Evolutionary conservation across 305 asterid genomes (phyloP), one percentile per base, ranked within the genome.

Genomic region (Stenogyne calaminthoides): DNA sequence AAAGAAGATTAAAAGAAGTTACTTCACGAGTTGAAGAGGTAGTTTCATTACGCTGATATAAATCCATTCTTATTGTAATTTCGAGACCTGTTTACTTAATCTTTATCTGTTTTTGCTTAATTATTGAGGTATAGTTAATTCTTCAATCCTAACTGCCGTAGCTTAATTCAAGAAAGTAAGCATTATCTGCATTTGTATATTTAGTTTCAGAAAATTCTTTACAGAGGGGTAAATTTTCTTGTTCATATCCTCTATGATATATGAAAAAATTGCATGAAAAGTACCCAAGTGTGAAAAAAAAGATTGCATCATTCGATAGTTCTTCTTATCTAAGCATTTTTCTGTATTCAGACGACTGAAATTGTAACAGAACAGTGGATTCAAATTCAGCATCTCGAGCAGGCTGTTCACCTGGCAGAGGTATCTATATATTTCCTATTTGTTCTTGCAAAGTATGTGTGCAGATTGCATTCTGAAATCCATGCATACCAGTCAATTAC

Each of bases 311-410:
- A 34, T 39, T 40, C 25, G 34, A 32, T 18, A 32, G 7, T 32
- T 77, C 72, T 61, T 10, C 69, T 71, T 37, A 42, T 44, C 10
- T 71, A 32, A 22, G 25, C n/a, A 15, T 46, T 67, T 55, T 52
- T 67, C 54, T 68, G 70, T 52, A 9, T 66, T 47, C 84, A 93
- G 98, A 76, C 76, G 80, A 78, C 77, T 77, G 87, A 78, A 32
- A 84, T 93, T 74, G 92, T 91, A 67, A 64, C 90, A 42, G 97
- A 93, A 76, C 93, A 88, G 79, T 93, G 98, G 98, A 91, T 84
- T 72, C 98, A 93, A 83, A 85, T 89, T 76, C 96, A 84, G 86
- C 94, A 83, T 77, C 94, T 89, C 59, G 98, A 93, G 81, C 98
- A 93, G 83, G 97, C 97, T 76, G 89, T 88, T 80, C 88, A 89